These are phyloP conservation scores for Botrytis tulipae DNA, from an alignment of 2,329 filamentous ascomycete species.

Conservation along the genomic window DNA sequence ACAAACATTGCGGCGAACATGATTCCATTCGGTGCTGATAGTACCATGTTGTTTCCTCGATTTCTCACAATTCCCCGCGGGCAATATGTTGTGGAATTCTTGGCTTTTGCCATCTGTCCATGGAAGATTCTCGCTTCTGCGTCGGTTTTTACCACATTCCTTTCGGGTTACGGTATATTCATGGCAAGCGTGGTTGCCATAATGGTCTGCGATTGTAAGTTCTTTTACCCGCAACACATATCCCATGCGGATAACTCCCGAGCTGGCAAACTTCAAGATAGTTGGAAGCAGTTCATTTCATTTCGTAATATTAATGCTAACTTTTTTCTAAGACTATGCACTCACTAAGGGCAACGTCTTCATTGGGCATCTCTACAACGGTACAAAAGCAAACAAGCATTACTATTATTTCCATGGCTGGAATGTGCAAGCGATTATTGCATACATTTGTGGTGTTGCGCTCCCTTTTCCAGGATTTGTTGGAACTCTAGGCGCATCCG, in stretches of 20 bases:
- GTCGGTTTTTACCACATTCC: conserved; percentile 59
- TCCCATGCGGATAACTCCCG: neutral
- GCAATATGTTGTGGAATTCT: conserved; percentile 51
- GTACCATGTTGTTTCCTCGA: conserved; percentile 52
- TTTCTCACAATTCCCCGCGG: conserved; percentile 57
- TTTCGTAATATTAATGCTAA: conserved; percentile 23
- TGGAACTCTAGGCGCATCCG: conserved; percentile 38
- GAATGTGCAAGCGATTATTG: conserved; percentile 41
- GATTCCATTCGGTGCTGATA: conserved; percentile 53
- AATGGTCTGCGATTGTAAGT: conserved; percentile 33
- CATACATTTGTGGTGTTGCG: conserved; percentile 39
- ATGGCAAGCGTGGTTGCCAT: conserved; percentile 47
- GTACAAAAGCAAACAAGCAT: conserved; percentile 35
- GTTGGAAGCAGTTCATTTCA: neutral
- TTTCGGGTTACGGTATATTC: conserved; percentile 62
- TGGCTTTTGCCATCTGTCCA: conserved; percentile 56
- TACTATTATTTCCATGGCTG: conserved; percentile 40
- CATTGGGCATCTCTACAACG: conserved; percentile 39
- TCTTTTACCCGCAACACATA: neutral
- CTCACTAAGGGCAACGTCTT: conserved; percentile 41
- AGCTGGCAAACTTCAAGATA: neutral
- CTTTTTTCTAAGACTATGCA: conserved; percentile 40
- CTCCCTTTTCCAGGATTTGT: conserved; percentile 41
- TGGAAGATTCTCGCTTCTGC: conserved; percentile 64
- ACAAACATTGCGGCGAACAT: conserved; percentile 58